Percentiles rank a stretch among this genome's conserved stretches.
Conservation (phyloP, 805 yeast species). For the Saccharomycopsis babjevae region DNA sequence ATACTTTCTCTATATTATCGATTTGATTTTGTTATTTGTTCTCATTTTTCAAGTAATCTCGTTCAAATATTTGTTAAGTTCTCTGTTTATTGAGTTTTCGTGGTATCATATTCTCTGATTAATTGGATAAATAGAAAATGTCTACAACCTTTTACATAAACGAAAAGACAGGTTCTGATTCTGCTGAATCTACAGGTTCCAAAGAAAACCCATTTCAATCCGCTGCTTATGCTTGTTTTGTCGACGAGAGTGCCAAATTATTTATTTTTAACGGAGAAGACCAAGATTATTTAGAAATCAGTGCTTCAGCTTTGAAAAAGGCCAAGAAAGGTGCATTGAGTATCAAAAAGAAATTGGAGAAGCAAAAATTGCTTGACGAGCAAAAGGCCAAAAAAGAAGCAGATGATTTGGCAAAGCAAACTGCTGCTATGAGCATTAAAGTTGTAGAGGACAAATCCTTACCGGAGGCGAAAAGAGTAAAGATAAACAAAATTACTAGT, state of each 20-base stretch:
- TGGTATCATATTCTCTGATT: not conserved
- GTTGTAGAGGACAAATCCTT: constrained; percentile 66
- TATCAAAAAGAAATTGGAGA: constrained; percentile 56
- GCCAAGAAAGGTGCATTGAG: constrained; percentile 96
- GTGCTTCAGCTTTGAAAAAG: constrained; percentile 87
- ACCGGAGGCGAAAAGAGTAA: constrained; percentile 58
- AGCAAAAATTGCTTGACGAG: constrained; percentile 43
- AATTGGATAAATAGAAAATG: constrained; percentile 15
- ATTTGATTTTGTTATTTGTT: not conserved
- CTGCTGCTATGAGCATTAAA: constrained; percentile 70
- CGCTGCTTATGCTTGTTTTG: constrained; percentile 70
- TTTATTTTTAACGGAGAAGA: constrained; percentile 51
- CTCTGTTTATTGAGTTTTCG: too few species aligned
- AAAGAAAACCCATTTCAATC: constrained; percentile 64
- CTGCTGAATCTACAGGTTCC: constrained; percentile 44
- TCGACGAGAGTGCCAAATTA: constrained; percentile 38
- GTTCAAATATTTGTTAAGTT: too few species aligned
- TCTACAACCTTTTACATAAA: constrained; percentile 47
- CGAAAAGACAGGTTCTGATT: constrained; percentile 65
- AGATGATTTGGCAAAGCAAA: constrained; percentile 61
- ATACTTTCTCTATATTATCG: not conserved
- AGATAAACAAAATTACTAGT: constrained; percentile 46
- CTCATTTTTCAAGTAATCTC: not conserved
- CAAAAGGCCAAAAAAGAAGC: constrained; percentile 47
- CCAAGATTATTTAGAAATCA: constrained; percentile 60